Evolutionary conservation across 2,329 filamentous ascomycete genomes (phyloP), one percentile per base, ranked within the genome.

Genomic region (Fusarium clavum): DNA sequence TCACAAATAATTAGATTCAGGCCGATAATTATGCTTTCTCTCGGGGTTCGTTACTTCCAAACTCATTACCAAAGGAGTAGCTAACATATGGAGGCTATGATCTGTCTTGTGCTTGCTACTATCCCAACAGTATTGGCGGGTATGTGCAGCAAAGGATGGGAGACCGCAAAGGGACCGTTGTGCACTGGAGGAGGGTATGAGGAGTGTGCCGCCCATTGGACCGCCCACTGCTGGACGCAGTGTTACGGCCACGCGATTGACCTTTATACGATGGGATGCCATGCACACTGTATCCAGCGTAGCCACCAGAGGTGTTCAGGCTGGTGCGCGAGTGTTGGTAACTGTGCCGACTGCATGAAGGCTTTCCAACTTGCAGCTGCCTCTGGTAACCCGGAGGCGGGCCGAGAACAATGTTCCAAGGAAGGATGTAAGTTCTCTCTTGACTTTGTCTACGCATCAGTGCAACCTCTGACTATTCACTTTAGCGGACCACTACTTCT

Each of bases 131-230:
- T 38, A 38, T 10, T 38, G 34, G 34, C 34, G 10, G 18, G 10
- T 10, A 38, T 10, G 12, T 38, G 34, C 18, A 38, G 34, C 18
- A 38, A 38, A 38, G 34, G 18, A n/a, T 38, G 34, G 34, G 18
- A 38, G 10, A 6, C 34, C 10, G 18, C 1, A n/a, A 38, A 38
- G 34, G 34, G 34, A 38, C 34, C 10, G 18, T 6, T 6, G 34
- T 38, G 34, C 34, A n/a, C 5, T n/a, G 34, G 34, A 38, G 34
- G 34, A 38, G 11, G 9, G 34, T 11, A 38, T n/a, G 1, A 1
- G 10, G 4, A 7, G 6, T 38, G 34, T 38, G 4, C 11, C 34
- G 11, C 0, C 5, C 11, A 7, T n/a, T 3, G 1, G 34, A 5
- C n/a, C 34, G 4, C 9, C 18, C 0, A 0, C 11, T 38, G 32